Percentiles rank a stretch among this genome's conserved stretches.
Evolutionary conservation across 805 yeast species (phyloP).

Genomic region (Priceomyces melissophilus): DNA sequence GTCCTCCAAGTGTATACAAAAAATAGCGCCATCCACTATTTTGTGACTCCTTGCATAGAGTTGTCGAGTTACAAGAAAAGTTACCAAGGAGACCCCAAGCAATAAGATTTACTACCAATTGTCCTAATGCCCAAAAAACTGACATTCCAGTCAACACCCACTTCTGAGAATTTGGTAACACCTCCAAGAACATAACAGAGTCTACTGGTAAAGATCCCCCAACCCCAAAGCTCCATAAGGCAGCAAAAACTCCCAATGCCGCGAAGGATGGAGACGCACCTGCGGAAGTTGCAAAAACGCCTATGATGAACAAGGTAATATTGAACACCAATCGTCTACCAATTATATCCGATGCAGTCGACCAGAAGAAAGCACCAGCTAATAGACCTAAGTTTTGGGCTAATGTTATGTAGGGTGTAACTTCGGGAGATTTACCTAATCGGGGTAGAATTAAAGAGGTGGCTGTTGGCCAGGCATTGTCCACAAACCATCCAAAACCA

Average conservation of each 20-base stretch:
- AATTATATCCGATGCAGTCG: constrained; percentile 25
- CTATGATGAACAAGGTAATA: constrained; percentile 24
- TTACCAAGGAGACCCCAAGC: constrained; percentile 57
- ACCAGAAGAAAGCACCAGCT: constrained; percentile 30
- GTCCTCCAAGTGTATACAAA: constrained; percentile 49
- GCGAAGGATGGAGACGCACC: constrained; percentile 30
- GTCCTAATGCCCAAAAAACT: constrained; percentile 64
- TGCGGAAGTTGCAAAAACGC: constrained; percentile 23
- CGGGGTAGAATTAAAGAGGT: constrained; percentile 29
- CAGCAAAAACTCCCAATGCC: constrained; percentile 22
- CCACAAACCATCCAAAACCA: constrained; percentile 57
- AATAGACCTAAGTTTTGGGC: constrained; percentile 42
- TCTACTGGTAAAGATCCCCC: constrained; percentile 34
- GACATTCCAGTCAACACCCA: constrained; percentile 38
- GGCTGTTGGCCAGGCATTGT: constrained; percentile 40
- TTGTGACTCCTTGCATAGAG: constrained; percentile 7
- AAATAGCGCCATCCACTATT: constrained; percentile 67
- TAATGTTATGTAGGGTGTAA: constrained; percentile 36
- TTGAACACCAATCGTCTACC: constrained; percentile 31
- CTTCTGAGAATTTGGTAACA: constrained; percentile 22
- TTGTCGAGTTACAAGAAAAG: constrained; percentile 36
- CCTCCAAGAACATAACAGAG: constrained; percentile 28
- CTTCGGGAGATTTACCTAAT: constrained; percentile 32
- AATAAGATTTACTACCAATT: constrained; percentile 47
- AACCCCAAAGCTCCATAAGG: constrained; percentile 28